Evolutionary conservation across 2,329 filamentous ascomycete genomes (phyloP).

Genomic region (Talaromyces verruculosus): DNA sequence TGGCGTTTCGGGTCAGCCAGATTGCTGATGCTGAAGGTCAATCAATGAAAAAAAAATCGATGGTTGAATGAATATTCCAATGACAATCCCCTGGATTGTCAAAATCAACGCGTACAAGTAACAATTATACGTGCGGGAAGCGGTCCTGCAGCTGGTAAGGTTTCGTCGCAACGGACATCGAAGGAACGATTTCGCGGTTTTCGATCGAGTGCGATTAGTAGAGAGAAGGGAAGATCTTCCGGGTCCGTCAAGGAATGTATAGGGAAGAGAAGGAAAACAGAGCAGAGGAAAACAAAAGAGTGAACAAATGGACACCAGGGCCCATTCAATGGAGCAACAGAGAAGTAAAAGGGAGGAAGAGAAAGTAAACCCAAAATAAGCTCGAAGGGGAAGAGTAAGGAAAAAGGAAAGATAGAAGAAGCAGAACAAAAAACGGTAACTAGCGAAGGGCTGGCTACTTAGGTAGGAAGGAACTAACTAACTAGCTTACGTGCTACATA

Average conservation of each 20-base stretch:
- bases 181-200: not conserved
- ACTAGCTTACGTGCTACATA: not conserved
- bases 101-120: not conserved
- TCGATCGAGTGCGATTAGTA: not conserved
- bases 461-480: not conserved
- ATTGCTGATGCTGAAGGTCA: not conserved
- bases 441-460: not conserved
- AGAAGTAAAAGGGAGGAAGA: constrained; percentile 26
- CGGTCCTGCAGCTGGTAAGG: not conserved
- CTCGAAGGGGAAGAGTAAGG: constrained; percentile 26
- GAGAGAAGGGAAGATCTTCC: not conserved
- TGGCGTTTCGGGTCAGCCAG: not conserved
- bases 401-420: constrained; percentile 22
- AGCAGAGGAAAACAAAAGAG: constrained; percentile 22
- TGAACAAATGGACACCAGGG: constrained; percentile 13
- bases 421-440: constrained; percentile 1
- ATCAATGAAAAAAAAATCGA: not conserved
- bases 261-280: constrained; percentile 19
- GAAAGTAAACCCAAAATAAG: constrained; percentile 29
- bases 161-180: not conserved
- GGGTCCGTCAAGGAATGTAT: constrained; percentile 18
- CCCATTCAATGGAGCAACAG: constrained; percentile 13
- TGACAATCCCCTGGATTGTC: constrained; percentile 2
- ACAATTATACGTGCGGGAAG: not conserved
- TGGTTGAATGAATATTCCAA: not conserved